phyloP scores from a whole-genome alignment of 2,329 filamentous ascomycete genomes.

The Diaporthe helianthi region DNA sequence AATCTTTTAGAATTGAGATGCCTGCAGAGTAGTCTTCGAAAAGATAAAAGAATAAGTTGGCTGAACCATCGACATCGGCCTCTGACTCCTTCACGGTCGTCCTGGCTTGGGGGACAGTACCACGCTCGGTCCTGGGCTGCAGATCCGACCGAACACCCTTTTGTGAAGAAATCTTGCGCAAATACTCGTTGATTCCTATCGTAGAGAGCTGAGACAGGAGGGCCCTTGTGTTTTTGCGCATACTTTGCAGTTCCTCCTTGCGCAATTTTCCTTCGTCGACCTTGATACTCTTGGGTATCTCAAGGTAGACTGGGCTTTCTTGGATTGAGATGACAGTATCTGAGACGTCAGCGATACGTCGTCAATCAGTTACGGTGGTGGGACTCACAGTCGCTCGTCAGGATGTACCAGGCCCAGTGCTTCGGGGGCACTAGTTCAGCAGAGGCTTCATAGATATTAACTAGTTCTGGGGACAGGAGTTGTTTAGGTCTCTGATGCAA shows the following conservation, averaged over 20 bases:
- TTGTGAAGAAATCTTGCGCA: constrained; percentile 49
- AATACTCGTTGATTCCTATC: constrained; percentile 48
- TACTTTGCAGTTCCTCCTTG: constrained; percentile 43
- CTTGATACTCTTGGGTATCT: constrained; percentile 39
- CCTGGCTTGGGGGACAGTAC: constrained; percentile 12
- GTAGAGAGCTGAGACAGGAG: constrained; percentile 49
- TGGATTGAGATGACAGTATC: constrained; percentile 75
- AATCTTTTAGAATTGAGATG: constrained; percentile 58
- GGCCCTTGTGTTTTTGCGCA: constrained; percentile 48
- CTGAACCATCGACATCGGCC: constrained; percentile 57
- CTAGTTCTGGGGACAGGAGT: not conserved
- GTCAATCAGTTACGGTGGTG: not conserved
- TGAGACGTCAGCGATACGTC: constrained; percentile 40
- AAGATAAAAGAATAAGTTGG: constrained; percentile 69
- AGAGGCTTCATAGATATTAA: constrained; percentile 13
- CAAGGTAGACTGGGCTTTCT: constrained; percentile 55
- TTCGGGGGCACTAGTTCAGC: constrained; percentile 47
- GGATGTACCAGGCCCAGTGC: constrained; percentile 74
- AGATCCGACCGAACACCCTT: constrained; percentile 47
- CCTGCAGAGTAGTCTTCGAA: constrained; percentile 72
- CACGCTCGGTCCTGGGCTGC: not conserved
- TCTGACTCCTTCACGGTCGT: constrained; percentile 38
- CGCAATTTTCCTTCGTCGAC: constrained; percentile 38
- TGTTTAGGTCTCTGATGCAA: constrained; percentile 51
- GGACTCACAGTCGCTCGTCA: constrained; percentile 68